Evolutionary conservation across 1,139 yeast genomes (phyloP), one percentile per base, ranked within the genome.

Genomic region (Diutina pseudorugosa): DNA sequence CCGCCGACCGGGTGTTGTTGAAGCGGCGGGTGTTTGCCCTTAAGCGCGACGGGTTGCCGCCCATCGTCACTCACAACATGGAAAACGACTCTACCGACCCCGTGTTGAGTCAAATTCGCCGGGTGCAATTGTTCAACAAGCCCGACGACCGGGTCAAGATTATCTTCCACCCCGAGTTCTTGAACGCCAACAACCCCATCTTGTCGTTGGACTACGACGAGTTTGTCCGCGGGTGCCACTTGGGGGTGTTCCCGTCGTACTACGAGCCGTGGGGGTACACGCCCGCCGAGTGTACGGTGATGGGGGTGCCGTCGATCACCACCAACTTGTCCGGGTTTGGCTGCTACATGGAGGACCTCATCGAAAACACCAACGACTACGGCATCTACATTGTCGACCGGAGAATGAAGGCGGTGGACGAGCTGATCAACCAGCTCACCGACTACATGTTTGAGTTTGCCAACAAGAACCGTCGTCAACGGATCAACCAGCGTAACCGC

Each of bases 221-320:
- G 66, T 93, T 93, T 69, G 98, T 93, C 42, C 82, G 98, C 62
- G 98, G 98, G 56, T 91, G 98, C 68, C 98, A 93, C 69, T 75
- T 93, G 71, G 98, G 98, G 66, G 96, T 93, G 52, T 93, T 93
- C 83, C 98, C 98, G 52, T 89, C 97, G 0, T 93, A 93, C 70
- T 93, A 93, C 65, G 98, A 93, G 70, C 98, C 98, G 6, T 93
- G 98, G 98, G 98, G 98, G 41, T 93, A 93, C 69, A 93, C 98
- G 5, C 98, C 98, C 11, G 98, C 98, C 11, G 98, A 93, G 67
- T 93, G 98, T 74, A 93, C 98, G 1, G 98, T 93, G 41, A 93
- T 93, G 98, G 98, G 98, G 56, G 95, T 93, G 54, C 98, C 98
- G 19, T 88, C 96, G n/a, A 88, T 93, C 63, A 91, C 98, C 25